phyloP scores from a whole-genome alignment of 495 filamentous ascomycete genomes.

The Lepidopterella palustris region DNA sequence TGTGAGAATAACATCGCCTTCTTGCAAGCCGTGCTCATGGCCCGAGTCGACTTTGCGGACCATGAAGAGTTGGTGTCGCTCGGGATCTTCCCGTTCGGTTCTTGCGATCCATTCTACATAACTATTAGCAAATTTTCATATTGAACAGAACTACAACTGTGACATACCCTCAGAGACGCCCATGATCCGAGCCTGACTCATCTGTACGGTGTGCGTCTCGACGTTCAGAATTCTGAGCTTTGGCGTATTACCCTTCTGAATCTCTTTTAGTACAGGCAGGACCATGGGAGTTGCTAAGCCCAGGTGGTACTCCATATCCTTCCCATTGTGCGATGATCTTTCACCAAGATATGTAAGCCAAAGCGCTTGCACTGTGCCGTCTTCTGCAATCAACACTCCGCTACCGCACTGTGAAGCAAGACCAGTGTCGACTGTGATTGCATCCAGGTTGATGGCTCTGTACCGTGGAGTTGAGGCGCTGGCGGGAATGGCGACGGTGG shows the following conservation, averaged over 20 bases:
- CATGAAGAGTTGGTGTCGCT: conserved; percentile 96
- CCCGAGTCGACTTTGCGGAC: conserved; percentile 84
- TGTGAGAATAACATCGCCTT: conserved; percentile 89
- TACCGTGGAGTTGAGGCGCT: conserved; percentile 89
- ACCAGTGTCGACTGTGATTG: conserved; percentile 91
- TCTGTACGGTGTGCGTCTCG: conserved; percentile 90
- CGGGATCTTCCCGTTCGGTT: conserved; percentile 76
- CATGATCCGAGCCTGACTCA: conserved; percentile 98
- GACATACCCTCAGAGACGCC: conserved; percentile 65
- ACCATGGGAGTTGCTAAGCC: conserved; percentile 84
- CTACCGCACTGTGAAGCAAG: conserved; percentile 90
- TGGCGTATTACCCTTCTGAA: conserved; percentile 70
- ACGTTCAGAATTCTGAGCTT: conserved; percentile 84
- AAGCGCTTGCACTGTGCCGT: conserved; percentile 86
- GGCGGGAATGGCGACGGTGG: conserved; percentile 91
- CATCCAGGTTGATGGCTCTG: conserved; percentile 91
- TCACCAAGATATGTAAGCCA: conserved; percentile 98
- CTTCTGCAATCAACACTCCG: conserved; percentile 81
- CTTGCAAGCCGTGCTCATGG: conserved; percentile 59
- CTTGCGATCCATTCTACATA: conserved; percentile 73
- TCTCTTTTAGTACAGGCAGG: conserved; percentile 74
- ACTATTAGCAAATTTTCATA: not conserved
- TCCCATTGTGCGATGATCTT: conserved; percentile 64
- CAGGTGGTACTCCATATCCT: conserved; percentile 95
- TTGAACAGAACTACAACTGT: not conserved